A percentile compares a stretch with the other conserved stretches of the same genome.
phyloP scores from a whole-genome alignment of 2,329 filamentous ascomycete genomes.

The Beauveria varroae region DNA sequence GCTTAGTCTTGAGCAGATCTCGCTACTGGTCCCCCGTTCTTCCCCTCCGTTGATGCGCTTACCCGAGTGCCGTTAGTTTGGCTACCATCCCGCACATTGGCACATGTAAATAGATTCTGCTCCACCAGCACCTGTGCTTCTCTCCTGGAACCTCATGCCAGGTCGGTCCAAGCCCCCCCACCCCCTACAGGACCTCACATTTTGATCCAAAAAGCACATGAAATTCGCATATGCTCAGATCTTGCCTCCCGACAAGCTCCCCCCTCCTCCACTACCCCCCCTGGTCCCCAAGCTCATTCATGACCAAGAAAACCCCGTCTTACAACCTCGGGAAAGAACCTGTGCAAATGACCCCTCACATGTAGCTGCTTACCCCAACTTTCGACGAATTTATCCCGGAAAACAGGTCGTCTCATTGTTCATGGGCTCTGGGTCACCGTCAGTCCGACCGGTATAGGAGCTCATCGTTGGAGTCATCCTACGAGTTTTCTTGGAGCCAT shows the following conservation, averaged over 20 bases:
- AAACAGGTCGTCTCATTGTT: not conserved
- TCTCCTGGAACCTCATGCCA: not conserved
- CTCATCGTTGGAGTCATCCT: constrained; percentile 2
- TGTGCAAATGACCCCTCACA: not conserved
- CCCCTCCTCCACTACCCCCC: not conserved
- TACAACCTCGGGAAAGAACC: not conserved
- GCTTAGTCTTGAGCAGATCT: not conserved
- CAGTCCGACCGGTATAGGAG: not conserved
- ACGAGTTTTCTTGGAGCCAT: not conserved
- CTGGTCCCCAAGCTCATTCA: not conserved
- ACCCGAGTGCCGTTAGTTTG: constrained; percentile 3
- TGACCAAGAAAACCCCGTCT: not conserved
- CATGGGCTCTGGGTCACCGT: not conserved
- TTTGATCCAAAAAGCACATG: not conserved
- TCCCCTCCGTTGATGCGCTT: not conserved
- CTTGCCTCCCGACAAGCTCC: not conserved
- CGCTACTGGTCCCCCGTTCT: not conserved
- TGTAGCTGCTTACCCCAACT: constrained; percentile 2
- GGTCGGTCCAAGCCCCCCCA: not conserved
- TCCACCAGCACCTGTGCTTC: not conserved
- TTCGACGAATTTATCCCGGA: constrained; percentile 7
- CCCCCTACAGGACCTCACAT: not conserved
- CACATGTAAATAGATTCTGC: not conserved
- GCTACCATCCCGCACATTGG: not conserved
- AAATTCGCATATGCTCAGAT: not conserved